phyloP scores from a whole-genome alignment of 441 rosid species.

The Adansonia gregorii region DNA sequence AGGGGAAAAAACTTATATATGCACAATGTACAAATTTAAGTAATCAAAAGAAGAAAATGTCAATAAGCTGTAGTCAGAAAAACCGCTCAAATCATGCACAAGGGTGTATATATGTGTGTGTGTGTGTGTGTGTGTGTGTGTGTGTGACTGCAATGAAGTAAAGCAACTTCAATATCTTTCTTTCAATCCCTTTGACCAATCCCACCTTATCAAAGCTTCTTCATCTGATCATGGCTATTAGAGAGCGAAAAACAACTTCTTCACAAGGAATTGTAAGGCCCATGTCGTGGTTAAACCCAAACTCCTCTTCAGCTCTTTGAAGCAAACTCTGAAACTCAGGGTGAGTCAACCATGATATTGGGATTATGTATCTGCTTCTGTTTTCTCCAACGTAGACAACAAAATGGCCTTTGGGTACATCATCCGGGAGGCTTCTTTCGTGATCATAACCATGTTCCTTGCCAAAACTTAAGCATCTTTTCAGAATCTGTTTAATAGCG shows the following conservation, averaged over 20 bases:
- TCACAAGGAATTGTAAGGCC: slow-evolving; percentile 93
- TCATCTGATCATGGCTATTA: slow-evolving; percentile 53
- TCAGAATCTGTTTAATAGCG: slow-evolving; percentile 56
- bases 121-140: too few species aligned
- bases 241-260: slow-evolving; percentile 65
- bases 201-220: neutral
- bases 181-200: neutral
- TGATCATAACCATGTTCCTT: slow-evolving; percentile 47
- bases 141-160: neutral
- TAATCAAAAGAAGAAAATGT: slow-evolving; percentile 2
- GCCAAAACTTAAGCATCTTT: slow-evolving; percentile 75
- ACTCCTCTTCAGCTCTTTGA: slow-evolving; percentile 77
- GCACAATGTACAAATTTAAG: neutral
- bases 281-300: slow-evolving; percentile 74
- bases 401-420: slow-evolving; percentile 86
- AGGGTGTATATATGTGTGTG: neutral
- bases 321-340: slow-evolving; percentile 70
- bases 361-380: slow-evolving; percentile 69
- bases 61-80: slow-evolving; percentile 18
- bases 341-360: slow-evolving; percentile 69
- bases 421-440: slow-evolving; percentile 45
- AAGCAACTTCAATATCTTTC: neutral
- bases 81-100: neutral
- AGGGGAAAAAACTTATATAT: neutral
- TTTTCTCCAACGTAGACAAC: slow-evolving; percentile 78